These are phyloP conservation scores for Lenzites betulinus DNA, from an alignment of 768 basidiomycete species.

Conservation along the genomic window DNA sequence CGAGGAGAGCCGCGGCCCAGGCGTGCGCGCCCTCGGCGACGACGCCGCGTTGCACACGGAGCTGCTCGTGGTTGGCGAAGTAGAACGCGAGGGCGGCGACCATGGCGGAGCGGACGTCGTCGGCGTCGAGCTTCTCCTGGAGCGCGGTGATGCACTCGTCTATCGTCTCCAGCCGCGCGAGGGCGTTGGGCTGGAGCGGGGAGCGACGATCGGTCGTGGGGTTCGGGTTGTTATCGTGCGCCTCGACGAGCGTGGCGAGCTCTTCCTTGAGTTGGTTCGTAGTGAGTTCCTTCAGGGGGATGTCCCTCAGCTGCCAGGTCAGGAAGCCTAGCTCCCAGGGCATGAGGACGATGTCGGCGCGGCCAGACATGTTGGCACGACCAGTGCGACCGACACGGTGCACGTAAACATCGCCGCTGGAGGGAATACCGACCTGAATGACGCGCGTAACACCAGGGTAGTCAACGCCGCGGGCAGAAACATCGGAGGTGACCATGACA, in stretches of 20 bases:
- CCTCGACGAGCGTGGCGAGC: conserved; percentile 46
- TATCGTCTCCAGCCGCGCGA: too few relatives aligned
- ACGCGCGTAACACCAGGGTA: conserved; percentile 89
- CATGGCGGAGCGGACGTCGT: conserved; percentile 61
- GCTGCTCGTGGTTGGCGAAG: conserved; percentile 47
- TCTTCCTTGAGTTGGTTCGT: conserved; percentile 48
- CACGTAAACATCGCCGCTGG: conserved; percentile 69
- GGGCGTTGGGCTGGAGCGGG: conserved; percentile 20
- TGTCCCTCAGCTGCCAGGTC: conserved; percentile 56
- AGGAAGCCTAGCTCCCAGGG: conserved; percentile 80
- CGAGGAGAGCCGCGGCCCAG: conserved; percentile 62
- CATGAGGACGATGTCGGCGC: conserved; percentile 78
- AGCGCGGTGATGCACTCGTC: conserved; percentile 3
- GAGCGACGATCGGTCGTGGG: conserved; percentile 32
- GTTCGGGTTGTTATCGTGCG: conserved; percentile 49
- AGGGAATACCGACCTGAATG: conserved; percentile 87
- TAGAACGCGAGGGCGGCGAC: conserved; percentile 76
- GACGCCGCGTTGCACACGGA: conserved; percentile 46
- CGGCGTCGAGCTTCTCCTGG: conserved; percentile 35
- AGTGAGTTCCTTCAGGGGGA: conserved; percentile 69
- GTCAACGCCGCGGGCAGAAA: conserved; percentile 87
- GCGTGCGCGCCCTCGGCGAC: conserved; percentile 59
- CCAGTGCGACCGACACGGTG: conserved; percentile 88
- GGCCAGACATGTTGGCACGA: conserved; percentile 56
- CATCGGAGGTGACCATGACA: conserved; percentile 82